Evolutionary conservation across 208 protist species (phyloP).

Genomic region (Endotrypanum monterogeii): DNA sequence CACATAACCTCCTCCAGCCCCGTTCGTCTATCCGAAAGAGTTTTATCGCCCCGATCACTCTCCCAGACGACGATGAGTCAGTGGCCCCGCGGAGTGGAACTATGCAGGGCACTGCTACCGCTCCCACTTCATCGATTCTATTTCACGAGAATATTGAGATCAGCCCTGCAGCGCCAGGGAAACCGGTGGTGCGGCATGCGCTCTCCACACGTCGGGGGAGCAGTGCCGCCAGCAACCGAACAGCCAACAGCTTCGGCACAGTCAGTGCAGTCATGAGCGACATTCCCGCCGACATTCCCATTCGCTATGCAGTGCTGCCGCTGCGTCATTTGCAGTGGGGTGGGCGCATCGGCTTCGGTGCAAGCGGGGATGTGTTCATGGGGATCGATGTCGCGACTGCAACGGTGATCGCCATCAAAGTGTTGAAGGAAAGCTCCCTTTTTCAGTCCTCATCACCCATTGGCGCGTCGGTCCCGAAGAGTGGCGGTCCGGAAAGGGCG

Average conservation of each 20-base stretch:
- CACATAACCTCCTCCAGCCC: constrained; percentile 23
- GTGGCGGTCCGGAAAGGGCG: background rate
- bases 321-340: constrained; percentile 63
- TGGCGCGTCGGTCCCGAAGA: background rate
- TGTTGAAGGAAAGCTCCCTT: constrained; percentile 48
- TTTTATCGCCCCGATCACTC: constrained; percentile 32
- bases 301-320: constrained; percentile 49
- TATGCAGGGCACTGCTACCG: background rate
- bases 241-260: constrained; percentile 2
- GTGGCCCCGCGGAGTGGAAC: background rate
- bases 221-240: constrained; percentile 3
- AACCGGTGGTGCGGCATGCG: constrained; percentile 10
- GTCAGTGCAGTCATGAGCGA: constrained; percentile 11
- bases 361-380: constrained; percentile 65
- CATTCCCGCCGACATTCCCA: constrained; percentile 28
- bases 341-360: constrained; percentile 53
- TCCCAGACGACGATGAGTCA: constrained; percentile 20
- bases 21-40: constrained; percentile 23
- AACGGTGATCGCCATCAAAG: constrained; percentile 68
- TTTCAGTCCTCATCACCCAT: constrained; percentile 3
- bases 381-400: constrained; percentile 70
- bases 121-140: constrained; percentile 7
- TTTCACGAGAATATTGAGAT: constrained; percentile 30
- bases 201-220: constrained; percentile 9
- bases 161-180: constrained; percentile 13